Evolutionary conservation across 306 rosid genomes (phyloP), one percentile per base, ranked within the genome.

Genomic region (Adenanthera pavonina): DNA sequence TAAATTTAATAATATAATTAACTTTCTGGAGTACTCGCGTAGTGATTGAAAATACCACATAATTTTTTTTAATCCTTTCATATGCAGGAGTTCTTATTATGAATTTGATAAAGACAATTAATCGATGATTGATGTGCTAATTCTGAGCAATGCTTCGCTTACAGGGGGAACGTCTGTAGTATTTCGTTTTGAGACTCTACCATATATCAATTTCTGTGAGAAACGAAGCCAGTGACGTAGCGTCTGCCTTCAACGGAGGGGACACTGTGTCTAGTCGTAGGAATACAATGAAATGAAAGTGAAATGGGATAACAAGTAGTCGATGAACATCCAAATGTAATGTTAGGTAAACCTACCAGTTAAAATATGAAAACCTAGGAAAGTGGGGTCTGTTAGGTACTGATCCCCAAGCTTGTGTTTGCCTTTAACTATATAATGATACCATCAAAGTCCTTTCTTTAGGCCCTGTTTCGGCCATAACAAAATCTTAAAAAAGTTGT

Each of bases 261-360:
- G 87, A 93, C 97, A 93, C 75, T 69, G 79, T 92, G 97, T 83
- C 90, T 86, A 80, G 76, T 77, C 80, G 87, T 78, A 81, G 62
- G 85, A 91, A 84, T 81, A 88, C 94, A 91, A 85, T 91, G 88
- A 82, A 85, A 92, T 82, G 83, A 92, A 84, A 73, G 77, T 71
- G 74, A 49, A 79, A 80, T 76, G 81, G 74, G 70, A 73, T 84
- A 79, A 67, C 61, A 86, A 52, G 51, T 71, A 72, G 25, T 8
- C 36, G 60, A 66, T 82, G 78, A 67, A 33, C 56, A 66, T 7
- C 19, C 4, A 44, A 25, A 25, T 25, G 3, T 74, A 81, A 87
- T 74, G 89, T 82, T 89, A 80, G 97, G 94, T 92, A 87, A 85
- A 88, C 91, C 89, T 84, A 86, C 79, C 61, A 61, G 83, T 84